Conservation (phyloP, 179 eudicot species). For the Spinacia oleracea region DNA sequence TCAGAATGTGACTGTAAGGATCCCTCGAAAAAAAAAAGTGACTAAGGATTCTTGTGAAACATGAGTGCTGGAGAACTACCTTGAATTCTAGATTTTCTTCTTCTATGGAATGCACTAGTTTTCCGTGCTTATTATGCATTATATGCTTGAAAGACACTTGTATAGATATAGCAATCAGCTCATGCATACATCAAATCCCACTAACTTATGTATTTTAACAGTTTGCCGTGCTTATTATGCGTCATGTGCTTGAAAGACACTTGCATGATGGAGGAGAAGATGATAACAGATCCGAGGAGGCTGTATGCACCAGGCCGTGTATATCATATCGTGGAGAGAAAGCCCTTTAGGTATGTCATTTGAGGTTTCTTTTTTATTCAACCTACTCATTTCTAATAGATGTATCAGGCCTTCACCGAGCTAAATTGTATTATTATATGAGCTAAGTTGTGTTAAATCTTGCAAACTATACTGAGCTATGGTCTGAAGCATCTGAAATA, state of each 20-base stretch:
- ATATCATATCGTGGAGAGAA: slow-evolving; percentile 92
- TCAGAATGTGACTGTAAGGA: not conserved
- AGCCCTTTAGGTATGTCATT: slow-evolving; percentile 69
- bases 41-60: not conserved
- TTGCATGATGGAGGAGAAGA: slow-evolving; percentile 70
- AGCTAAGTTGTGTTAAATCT: not conserved
- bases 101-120: not conserved
- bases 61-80: not conserved
- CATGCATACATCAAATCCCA: slow-evolving; percentile 18
- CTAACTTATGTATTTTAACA: slow-evolving; percentile 36
- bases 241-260: slow-evolving; percentile 89
- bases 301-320: slow-evolving; percentile 96
- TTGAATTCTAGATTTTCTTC: not conserved
- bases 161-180: not conserved
- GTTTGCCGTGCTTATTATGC: slow-evolving; percentile 95
- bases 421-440: not conserved
- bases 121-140: too few relatives aligned
- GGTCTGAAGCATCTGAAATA: not conserved
- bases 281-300: slow-evolving; percentile 85
- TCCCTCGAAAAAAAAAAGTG: too few relatives aligned
- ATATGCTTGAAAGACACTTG: too few relatives aligned
- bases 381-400: not conserved
- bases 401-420: not conserved
- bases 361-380: not conserved
- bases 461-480: not conserved